These are phyloP conservation scores for Xanthoconium stramineum DNA, from an alignment of 768 basidiomycete genomes.

Conservation along the genomic window DNA sequence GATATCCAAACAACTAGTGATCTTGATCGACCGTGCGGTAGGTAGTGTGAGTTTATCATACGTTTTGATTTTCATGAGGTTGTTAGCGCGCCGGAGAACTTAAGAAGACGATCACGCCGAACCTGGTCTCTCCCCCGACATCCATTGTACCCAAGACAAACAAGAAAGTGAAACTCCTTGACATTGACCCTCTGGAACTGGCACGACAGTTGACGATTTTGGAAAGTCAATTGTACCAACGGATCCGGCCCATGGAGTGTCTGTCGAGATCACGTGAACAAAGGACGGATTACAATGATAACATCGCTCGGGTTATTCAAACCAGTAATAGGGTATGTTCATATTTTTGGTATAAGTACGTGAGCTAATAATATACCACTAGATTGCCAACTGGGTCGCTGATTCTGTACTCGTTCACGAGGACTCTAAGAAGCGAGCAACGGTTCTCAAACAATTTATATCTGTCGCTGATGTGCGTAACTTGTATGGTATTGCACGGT, in stretches of 20 bases:
- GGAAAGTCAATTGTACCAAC: slow-evolving; percentile 83
- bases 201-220: slow-evolving; percentile 91
- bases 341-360: neutral
- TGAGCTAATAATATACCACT: slow-evolving; percentile 5
- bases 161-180: slow-evolving; percentile 76
- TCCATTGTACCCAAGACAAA: slow-evolving; percentile 69
- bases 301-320: slow-evolving; percentile 83
- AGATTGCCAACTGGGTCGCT: slow-evolving; percentile 95
- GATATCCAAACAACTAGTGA: slow-evolving; percentile 72
- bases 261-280: slow-evolving; percentile 79
- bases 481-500: neutral
- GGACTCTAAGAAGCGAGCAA: slow-evolving; percentile 79
- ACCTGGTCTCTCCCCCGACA: slow-evolving; percentile 61
- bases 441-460: slow-evolving; percentile 86
- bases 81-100: slow-evolving; percentile 51
- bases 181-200: slow-evolving; percentile 85
- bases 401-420: slow-evolving; percentile 77
- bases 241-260: slow-evolving; percentile 88
- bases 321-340: slow-evolving; percentile 75
- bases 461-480: slow-evolving; percentile 80
- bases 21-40: slow-evolving; percentile 77
- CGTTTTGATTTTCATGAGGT: slow-evolving; percentile 11
- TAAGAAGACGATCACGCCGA: slow-evolving; percentile 55
- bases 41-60: slow-evolving; percentile 29
- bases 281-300: slow-evolving; percentile 69